Conservation (phyloP, 805 yeast species). For the Metschnikowia anglica region DNA sequence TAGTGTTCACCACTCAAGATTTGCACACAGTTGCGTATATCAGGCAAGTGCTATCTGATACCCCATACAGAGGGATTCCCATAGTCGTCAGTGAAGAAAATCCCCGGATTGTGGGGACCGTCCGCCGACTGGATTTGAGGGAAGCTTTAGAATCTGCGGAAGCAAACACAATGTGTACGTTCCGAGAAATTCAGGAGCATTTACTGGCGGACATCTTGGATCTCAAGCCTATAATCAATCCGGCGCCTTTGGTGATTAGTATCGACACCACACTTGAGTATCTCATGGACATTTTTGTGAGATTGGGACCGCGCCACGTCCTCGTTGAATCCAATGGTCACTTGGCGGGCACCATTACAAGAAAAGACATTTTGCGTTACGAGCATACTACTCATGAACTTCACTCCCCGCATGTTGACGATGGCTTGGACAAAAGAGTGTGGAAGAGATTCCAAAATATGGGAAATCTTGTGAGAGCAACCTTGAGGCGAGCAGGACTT, state of each 20-base stretch:
- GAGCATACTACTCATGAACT: constrained; percentile 42
- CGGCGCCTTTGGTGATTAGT: constrained; percentile 62
- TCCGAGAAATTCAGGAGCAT: constrained; percentile 6
- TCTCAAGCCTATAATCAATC: constrained; percentile 41
- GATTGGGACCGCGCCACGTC: constrained; percentile 76
- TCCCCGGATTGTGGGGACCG: constrained; percentile 46
- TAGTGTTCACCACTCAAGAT: constrained; percentile 37
- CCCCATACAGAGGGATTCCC: constrained; percentile 52
- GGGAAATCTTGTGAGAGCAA: constrained; percentile 3
- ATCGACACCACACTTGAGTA: constrained; percentile 56
- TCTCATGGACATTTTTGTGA: constrained; percentile 65
- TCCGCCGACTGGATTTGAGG: constrained; percentile 42
- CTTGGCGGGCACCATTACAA: constrained; percentile 73
- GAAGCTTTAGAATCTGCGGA: constrained; percentile 7
- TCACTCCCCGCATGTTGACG: constrained; percentile 20
- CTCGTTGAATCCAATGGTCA: constrained; percentile 62
- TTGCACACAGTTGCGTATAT: constrained; percentile 34
- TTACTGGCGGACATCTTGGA: constrained; percentile 15
- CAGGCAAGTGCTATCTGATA: constrained; percentile 31
- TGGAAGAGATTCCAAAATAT: constrained; percentile 27
- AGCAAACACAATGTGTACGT: constrained; percentile 19
- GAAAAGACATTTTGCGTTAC: constrained; percentile 77
- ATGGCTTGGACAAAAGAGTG: constrained; percentile 31
- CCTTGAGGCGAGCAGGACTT: constrained; percentile 2
- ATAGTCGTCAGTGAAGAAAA: constrained; percentile 41